A percentile compares a stretch with the other conserved stretches of the same genome.
phyloP scores from a whole-genome alignment of 2,329 filamentous ascomycete species.

The Colletotrichum paranaense region DNA sequence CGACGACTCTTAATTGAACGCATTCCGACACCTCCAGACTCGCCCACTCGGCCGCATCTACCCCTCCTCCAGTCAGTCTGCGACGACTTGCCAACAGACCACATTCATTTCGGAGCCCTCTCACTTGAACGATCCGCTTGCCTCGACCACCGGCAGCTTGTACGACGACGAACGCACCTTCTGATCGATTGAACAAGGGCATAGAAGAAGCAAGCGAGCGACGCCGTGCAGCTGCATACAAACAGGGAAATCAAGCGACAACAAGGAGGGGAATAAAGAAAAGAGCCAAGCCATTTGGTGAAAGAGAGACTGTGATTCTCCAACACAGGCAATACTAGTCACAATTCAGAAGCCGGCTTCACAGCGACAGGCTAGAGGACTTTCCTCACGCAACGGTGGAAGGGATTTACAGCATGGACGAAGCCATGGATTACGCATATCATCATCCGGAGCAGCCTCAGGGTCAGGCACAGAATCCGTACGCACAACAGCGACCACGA shows the following conservation, averaged over 20 bases:
- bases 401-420: slow-evolving; percentile 19
- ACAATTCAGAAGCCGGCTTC: not conserved
- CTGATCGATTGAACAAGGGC: not conserved
- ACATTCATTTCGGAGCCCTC: not conserved
- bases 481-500: slow-evolving; percentile 12
- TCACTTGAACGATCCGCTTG: not conserved
- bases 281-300: not conserved
- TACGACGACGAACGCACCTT: not conserved
- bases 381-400: not conserved
- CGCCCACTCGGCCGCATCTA: not conserved
- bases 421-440: slow-evolving; percentile 33
- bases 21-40: slow-evolving; percentile 2
- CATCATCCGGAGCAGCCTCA: slow-evolving; percentile 24
- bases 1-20: slow-evolving; percentile 8
- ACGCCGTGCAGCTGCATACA: slow-evolving; percentile 15
- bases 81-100: slow-evolving; percentile 11
- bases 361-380: not conserved
- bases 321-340: not conserved
- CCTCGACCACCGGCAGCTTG: slow-evolving; percentile 5
- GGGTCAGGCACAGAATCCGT: slow-evolving; percentile 19
- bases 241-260: not conserved
- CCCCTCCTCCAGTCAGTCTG: slow-evolving; percentile 10
- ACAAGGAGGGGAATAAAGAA: not conserved
- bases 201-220: slow-evolving; percentile 10
- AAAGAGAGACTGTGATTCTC: not conserved